Base-by-base conservation (phyloP, 2,329 filamentous ascomycete genomes). In the Sclerotinia borealis region DNA sequence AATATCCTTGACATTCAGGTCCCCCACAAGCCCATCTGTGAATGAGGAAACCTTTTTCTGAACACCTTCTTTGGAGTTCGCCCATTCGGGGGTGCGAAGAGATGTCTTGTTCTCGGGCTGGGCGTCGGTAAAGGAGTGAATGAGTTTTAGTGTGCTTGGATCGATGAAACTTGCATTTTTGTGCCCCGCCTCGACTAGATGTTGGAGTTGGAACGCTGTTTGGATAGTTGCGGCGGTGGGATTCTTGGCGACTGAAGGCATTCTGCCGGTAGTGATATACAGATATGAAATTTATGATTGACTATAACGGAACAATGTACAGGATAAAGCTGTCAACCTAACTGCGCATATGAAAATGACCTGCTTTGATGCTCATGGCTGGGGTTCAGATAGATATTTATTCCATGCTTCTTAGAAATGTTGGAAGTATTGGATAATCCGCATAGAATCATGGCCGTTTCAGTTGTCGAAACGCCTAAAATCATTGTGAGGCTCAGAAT, bases 181-280 rank as follows among this genome's bases (percentile, higher is more conserved):
- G 19, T 60, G 56, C 1, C 45, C 15, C 8, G 31, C 31, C 5
- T 60, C 45, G 15, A 49, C 17, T 19, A 60, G 45, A 4, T 60
- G 31, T 17, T 60, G 45, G 8, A 60, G 19, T 41, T 60, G 56
- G 25, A 60, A 60, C 11, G 56, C 56, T 6, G 34, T 37, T 27
- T 50, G 45, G 11, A 60, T 17, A 22, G 34, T 39, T 49, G 34
- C 45, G 31, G 19, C 11, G 22, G 22, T 50, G 11, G 56, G 45
- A n/a, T 19, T 37, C n/a, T 59, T 34, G 6, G 56, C 25, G 19
- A 22, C 34, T 9, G 56, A 60, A 60, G 56, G 56, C 56, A 60
- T 60, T 19, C 19, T 60, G 47, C 17, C 13, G 19, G 3, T 60
- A 15, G 8, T 9, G 10, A 27, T 29, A 41, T 37, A 17, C 10